Conservation (phyloP, 371 early-diverging fungal species). For the Vittaforma corneae region DNA sequence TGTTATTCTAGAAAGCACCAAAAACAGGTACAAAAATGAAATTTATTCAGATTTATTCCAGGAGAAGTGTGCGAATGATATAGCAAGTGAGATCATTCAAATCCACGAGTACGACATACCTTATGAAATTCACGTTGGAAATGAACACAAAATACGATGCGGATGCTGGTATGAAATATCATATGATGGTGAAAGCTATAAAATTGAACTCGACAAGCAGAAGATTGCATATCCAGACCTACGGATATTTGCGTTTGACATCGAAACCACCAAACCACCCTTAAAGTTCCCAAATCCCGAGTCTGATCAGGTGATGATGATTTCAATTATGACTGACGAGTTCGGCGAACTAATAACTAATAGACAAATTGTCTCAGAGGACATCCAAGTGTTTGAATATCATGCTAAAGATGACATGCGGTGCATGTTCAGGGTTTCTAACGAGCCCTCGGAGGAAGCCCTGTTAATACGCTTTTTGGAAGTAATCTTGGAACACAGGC, state of each 20-base stretch:
- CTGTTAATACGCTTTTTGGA: constrained; percentile 76
- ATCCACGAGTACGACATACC: constrained; percentile 56
- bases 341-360: constrained; percentile 90
- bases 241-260: constrained; percentile 92
- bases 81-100: constrained; percentile 4
- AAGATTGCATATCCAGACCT: constrained; percentile 66
- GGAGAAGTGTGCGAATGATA: background rate
- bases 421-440: constrained; percentile 86
- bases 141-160: constrained; percentile 40
- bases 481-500: constrained; percentile 72
- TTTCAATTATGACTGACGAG: constrained; percentile 64
- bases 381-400: constrained; percentile 93
- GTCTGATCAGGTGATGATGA: constrained; percentile 93
- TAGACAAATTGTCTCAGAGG: constrained; percentile 80
- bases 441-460: constrained; percentile 75
- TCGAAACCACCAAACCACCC: constrained; percentile 92
- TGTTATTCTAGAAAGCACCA: constrained; percentile 22
- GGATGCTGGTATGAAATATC: constrained; percentile 54
- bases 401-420: constrained; percentile 80
- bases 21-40: constrained; percentile 3
- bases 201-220: constrained; percentile 50
- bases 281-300: constrained; percentile 89
- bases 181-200: constrained; percentile 45
- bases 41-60: constrained; percentile 8
- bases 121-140: constrained; percentile 27